phyloP scores from a whole-genome alignment of 2,329 filamentous ascomycete species.

The Fusarium nelsonii region DNA sequence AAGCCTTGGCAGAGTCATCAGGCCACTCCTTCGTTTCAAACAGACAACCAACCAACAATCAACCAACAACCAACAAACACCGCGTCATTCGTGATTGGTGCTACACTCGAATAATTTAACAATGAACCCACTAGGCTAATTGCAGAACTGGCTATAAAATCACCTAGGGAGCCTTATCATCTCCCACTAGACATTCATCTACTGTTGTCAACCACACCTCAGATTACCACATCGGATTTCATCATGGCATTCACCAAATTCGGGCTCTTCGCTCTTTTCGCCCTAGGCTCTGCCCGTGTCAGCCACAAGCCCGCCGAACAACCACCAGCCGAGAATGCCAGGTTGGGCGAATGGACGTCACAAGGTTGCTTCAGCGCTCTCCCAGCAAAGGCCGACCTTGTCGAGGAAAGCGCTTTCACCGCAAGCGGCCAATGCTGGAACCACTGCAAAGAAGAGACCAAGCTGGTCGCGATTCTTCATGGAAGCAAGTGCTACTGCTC shows the following conservation, averaged over 20 bases:
- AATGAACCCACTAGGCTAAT: not conserved
- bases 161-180: not conserved
- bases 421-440: slow-evolving; percentile 3
- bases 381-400: not conserved
- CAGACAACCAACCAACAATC: not conserved
- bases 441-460: not conserved
- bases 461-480: slow-evolving; percentile 10
- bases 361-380: slow-evolving; percentile 37
- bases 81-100: not conserved
- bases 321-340: slow-evolving; percentile 38
- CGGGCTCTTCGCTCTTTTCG: not conserved
- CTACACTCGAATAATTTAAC: not conserved
- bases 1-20: slow-evolving; percentile 2
- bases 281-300: not conserved
- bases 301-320: slow-evolving; percentile 49
- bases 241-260: slow-evolving; percentile 2
- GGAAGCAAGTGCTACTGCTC: slow-evolving; percentile 29
- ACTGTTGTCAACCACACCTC: not conserved
- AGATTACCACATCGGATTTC: not conserved
- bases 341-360: not conserved
- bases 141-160: slow-evolving; percentile 3
- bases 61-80: not conserved
- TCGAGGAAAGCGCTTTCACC: not conserved
- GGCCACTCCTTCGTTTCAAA: slow-evolving; percentile 22
- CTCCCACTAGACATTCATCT: too few species aligned